A percentile compares a stretch with the other conserved stretches of the same genome.
Evolutionary conservation across 495 filamentous ascomycete genomes (phyloP).

Genomic region (Rhypophila decipiens): DNA sequence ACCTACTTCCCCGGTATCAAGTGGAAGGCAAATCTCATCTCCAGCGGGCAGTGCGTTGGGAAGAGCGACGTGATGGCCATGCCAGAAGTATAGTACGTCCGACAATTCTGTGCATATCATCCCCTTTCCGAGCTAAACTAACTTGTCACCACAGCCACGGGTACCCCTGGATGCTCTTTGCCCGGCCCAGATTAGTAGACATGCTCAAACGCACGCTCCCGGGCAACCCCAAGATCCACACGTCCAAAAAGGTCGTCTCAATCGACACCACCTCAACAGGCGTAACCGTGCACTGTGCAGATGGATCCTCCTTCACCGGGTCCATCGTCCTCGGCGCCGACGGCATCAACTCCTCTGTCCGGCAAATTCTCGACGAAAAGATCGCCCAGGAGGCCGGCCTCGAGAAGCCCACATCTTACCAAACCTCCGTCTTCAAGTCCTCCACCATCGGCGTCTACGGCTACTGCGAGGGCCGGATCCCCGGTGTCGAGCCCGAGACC

Average conservation of each 20-base stretch:
- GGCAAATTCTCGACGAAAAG: constrained; percentile 33
- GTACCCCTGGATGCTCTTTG: constrained; percentile 3
- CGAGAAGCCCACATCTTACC: neutral
- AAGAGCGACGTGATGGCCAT: neutral
- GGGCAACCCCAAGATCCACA: neutral
- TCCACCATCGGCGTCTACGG: constrained; percentile 20
- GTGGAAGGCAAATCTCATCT: neutral
- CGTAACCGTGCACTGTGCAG: constrained; percentile 22
- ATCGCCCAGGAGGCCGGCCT: constrained; percentile 37
- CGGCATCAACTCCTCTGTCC: constrained; percentile 39
- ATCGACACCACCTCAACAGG: neutral
- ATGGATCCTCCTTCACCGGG: constrained; percentile 34
- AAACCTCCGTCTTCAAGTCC: neutral
- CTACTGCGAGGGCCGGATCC: constrained; percentile 7
- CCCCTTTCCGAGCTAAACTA: neutral
- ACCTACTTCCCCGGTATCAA: neutral
- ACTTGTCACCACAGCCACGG: neutral
- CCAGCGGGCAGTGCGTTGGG: neutral
- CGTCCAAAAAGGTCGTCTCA: neutral
- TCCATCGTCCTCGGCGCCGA: constrained; percentile 46
- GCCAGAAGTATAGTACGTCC: neutral
- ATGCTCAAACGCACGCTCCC: constrained; percentile 1
- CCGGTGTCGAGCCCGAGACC: neutral
- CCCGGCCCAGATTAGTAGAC: constrained; percentile 3
- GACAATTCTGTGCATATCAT: neutral